phyloP scores from a whole-genome alignment of 805 yeast species.

The Yarrowia keelungensis region DNA sequence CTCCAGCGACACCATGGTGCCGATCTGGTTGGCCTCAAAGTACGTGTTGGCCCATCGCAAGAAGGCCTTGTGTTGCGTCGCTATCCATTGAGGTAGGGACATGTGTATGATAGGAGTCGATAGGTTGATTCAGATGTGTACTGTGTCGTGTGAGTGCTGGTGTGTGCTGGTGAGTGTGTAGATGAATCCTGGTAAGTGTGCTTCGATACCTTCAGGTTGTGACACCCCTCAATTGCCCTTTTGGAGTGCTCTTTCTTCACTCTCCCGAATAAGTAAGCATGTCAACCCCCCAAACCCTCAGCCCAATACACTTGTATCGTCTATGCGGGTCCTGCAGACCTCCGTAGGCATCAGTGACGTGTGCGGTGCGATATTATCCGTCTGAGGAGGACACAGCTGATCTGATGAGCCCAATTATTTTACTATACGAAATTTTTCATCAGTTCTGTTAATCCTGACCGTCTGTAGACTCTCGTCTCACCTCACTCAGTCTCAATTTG shows the following conservation, averaged over 20 bases:
- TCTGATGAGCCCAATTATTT: too few relatives aligned
- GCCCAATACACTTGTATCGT: conserved; percentile 10
- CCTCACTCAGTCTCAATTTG: neutral
- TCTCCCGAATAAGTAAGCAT: neutral
- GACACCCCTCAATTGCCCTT: neutral
- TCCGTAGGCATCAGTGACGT: neutral
- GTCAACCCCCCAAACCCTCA: conserved; percentile 22
- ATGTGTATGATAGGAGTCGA: neutral
- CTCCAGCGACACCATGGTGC: conserved; percentile 46
- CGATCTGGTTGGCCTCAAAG: conserved; percentile 45
- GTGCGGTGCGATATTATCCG: neutral
- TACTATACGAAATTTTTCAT: too few relatives aligned
- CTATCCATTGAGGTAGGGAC: conserved; percentile 52
- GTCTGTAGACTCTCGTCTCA: too few relatives aligned
- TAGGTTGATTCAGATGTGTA: too few relatives aligned
- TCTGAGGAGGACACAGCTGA: too few relatives aligned
- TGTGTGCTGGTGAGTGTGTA: too few relatives aligned
- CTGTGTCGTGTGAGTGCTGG: too few relatives aligned
- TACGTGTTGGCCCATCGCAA: conserved; percentile 53
- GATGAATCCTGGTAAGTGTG: neutral
- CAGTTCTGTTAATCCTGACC: too few relatives aligned
- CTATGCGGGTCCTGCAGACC: conserved; percentile 22
- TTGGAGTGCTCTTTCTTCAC: conserved; percentile 7
- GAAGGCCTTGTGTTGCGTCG: conserved; percentile 52
- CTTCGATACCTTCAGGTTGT: too few relatives aligned